phyloP scores from a whole-genome alignment of 139 green algal species.

The Chlamydomonas sphaeroides region DNA sequence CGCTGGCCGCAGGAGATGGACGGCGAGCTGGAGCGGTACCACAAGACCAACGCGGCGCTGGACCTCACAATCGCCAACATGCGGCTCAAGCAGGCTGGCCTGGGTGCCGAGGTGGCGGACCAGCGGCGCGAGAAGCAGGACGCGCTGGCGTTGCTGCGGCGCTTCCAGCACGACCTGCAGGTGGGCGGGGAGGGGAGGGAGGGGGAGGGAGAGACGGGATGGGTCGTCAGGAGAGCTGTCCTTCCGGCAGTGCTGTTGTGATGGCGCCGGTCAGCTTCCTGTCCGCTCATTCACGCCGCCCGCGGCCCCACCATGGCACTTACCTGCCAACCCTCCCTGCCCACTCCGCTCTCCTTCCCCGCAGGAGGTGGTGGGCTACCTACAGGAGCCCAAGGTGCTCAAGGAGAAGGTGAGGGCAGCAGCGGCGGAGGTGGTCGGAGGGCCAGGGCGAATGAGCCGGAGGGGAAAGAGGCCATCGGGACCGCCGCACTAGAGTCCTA shows the following conservation, averaged over 20 bases:
- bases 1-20: constrained; percentile 91
- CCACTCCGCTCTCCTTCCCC: too few relatives aligned
- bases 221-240: too few relatives aligned
- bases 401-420: constrained; percentile 74
- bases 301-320: too few relatives aligned
- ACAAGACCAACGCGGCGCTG: constrained; percentile 84
- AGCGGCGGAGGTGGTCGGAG: neutral
- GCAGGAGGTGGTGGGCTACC: constrained; percentile 62
- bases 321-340: too few relatives aligned
- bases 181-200: too few relatives aligned
- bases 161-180: constrained; percentile 73
- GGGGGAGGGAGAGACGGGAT: too few relatives aligned
- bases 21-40: constrained; percentile 85
- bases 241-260: too few relatives aligned
- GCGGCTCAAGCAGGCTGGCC: constrained; percentile 70
- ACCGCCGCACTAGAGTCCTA: neutral
- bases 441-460: neutral
- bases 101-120: constrained; percentile 65
- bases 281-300: too few relatives aligned
- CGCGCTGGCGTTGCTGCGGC: constrained; percentile 35
- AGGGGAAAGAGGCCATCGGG: neutral
- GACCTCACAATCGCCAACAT: constrained; percentile 83
- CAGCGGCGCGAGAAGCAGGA: constrained; percentile 50
- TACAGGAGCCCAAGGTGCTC: constrained; percentile 83
- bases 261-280: too few relatives aligned